Evolutionary conservation across 495 filamentous ascomycete species (phyloP), one percentile per base, ranked within the genome.

Genomic region (Penicillium canescens): DNA sequence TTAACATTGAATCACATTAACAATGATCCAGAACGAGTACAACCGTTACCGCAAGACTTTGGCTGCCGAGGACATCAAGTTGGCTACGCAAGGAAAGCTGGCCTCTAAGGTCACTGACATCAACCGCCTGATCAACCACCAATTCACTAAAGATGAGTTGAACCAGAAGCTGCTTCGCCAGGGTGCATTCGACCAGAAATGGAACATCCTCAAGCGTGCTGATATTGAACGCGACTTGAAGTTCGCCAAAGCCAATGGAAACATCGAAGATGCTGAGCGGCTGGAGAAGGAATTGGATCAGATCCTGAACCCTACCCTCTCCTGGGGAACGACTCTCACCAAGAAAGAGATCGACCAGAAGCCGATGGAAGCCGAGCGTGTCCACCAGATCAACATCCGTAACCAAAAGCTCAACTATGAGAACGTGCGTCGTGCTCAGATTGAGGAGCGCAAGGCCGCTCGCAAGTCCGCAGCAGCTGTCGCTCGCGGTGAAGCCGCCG

Each of bases 331-430:
- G 23, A 82, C 73, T 26, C 69, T 88, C 6, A 58, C 63, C 34
- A 77, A 79, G 50, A 69, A 74, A 24, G 70, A 61, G 57, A 52
- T 55, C 18, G 71, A 78, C 38, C 72, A 74, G 40, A 74, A 65
- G 0, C 54, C 47, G 28, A 79, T 73, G 7, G 82, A 89, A 64
- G 87, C 90, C 68, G 88, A 95, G 53, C 86, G 86, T 34, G 78
- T 96, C 8, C 86, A 86, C 12, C 76, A 83, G 37, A 65, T 93
- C 62, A 97, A 96, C 70, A 70, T 78, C 3, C 82, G 84, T 58
- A 94, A 94, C 73, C 87, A 91, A 42, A 83, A 83, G 47, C 80
- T 83, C 55, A 96, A 96, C 62, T 78, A 82, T 13, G 88, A 95
- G 57, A 83, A 87, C 18, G 85, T 96, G 7, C 90, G 92, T 45